Conservation (phyloP, 2,329 filamentous ascomycete species). For the Botryotinia globosa region DNA sequence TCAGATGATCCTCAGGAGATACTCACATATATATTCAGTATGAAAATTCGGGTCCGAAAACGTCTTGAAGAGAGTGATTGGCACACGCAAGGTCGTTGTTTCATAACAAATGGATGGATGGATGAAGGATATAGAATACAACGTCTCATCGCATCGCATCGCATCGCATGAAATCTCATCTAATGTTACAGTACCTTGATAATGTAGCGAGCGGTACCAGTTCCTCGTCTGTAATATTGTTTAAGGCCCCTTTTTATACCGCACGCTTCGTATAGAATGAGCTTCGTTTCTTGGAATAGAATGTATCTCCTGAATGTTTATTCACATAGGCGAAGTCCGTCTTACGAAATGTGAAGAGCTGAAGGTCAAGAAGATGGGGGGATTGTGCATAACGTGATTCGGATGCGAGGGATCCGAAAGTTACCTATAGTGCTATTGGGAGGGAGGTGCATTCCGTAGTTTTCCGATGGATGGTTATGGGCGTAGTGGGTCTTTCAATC, state of each 20-base stretch:
- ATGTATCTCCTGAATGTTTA: neutral
- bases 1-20: constrained; percentile 12
- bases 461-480: neutral
- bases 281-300: neutral
- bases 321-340: constrained; percentile 1
- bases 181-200: neutral
- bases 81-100: neutral
- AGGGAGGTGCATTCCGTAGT: neutral
- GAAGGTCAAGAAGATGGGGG: neutral
- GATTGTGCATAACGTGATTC: neutral
- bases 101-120: neutral
- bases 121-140: neutral
- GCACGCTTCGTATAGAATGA: neutral
- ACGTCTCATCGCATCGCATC: constrained; percentile 11
- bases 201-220: neutral
- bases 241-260: neutral
- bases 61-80: neutral
- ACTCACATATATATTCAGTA: neutral
- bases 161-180: neutral
- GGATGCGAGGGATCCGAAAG: neutral
- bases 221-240: neutral
- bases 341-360: neutral
- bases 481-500: neutral
- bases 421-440: neutral
- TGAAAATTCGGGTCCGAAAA: neutral